These are phyloP conservation scores for Psilocybe azurescens DNA, from an alignment of 768 basidiomycete genomes.

Conservation along the genomic window DNA sequence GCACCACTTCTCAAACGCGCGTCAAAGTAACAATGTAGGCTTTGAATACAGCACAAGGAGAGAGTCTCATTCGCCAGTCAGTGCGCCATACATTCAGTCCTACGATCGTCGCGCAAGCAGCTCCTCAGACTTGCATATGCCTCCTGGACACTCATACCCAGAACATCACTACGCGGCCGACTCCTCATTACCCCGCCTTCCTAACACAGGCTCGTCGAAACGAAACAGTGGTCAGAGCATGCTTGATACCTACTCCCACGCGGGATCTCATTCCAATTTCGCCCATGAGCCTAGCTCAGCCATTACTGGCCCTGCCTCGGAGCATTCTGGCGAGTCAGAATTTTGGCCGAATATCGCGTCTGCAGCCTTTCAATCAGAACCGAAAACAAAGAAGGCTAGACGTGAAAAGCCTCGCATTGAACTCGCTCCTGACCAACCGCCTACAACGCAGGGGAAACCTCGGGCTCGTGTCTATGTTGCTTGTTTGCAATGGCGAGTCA, in stretches of 20 bases:
- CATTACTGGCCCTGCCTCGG: slow-evolving; percentile 22
- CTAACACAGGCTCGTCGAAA: slow-evolving; percentile 5
- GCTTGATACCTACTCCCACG: slow-evolving; percentile 8
- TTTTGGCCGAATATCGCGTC: slow-evolving; percentile 20
- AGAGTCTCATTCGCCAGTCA: neutral
- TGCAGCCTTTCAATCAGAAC: slow-evolving; percentile 11
- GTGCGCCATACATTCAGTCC: slow-evolving; percentile 7
- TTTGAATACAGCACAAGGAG: neutral
- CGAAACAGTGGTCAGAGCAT: slow-evolving; percentile 4
- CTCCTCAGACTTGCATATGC: slow-evolving; percentile 8
- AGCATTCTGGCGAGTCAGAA: slow-evolving; percentile 29
- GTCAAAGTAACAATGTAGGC: neutral
- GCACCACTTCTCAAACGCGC: slow-evolving; percentile 4
- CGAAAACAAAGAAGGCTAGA: slow-evolving; percentile 45
- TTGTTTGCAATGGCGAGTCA: slow-evolving; percentile 73
- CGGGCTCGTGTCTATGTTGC: slow-evolving; percentile 80
- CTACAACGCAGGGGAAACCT: slow-evolving; percentile 81
- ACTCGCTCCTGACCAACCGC: slow-evolving; percentile 77
- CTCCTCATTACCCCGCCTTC: neutral
- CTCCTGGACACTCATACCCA: neutral
- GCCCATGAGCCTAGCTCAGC: slow-evolving; percentile 19
- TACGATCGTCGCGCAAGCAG: slow-evolving; percentile 3
- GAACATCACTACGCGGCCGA: neutral
- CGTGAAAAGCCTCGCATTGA: slow-evolving; percentile 66
- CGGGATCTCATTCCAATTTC: slow-evolving; percentile 2